These are phyloP conservation scores for Hysterium pulicare DNA, from an alignment of 2,329 filamentous ascomycete species.

Conservation along the genomic window DNA sequence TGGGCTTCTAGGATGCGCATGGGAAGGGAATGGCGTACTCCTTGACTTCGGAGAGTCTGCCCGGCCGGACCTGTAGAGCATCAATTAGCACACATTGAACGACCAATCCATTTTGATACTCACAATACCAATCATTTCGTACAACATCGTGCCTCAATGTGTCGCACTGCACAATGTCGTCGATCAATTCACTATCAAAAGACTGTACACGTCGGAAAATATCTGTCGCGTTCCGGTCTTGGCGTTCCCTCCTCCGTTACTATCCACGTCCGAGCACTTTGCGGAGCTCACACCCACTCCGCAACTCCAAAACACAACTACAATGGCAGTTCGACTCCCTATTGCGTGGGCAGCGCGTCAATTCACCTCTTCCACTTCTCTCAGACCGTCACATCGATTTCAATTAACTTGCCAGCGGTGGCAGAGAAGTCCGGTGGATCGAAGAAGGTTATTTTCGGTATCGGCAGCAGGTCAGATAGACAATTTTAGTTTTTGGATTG, in stretches of 20 bases:
- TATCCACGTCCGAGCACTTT: background rate
- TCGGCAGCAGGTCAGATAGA: constrained; percentile 32
- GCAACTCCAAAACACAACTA: constrained; percentile 7
- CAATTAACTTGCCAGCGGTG: constrained; percentile 22
- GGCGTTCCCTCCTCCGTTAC: background rate
- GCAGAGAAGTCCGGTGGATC: constrained; percentile 17
- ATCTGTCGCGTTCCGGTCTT: background rate
- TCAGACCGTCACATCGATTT: constrained; percentile 17
- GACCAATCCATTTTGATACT: constrained; percentile 30
- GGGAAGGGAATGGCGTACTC: constrained; percentile 60
- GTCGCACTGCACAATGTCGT: too few species aligned
- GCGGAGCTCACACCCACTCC: constrained; percentile 1
- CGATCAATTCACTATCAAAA: background rate
- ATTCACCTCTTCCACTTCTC: constrained; percentile 27
- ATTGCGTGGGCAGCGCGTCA: constrained; percentile 33
- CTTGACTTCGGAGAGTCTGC: constrained; percentile 87
- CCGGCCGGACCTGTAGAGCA: constrained; percentile 77
- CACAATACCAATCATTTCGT: constrained; percentile 96
- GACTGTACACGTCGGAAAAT: background rate
- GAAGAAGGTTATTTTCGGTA: constrained; percentile 38
- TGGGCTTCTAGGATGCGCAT: background rate
- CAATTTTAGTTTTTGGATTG: background rate
- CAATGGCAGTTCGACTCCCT: constrained; percentile 35
- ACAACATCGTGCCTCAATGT: constrained; percentile 73
- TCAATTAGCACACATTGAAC: constrained; percentile 12